Conservation (phyloP, 2,329 filamentous ascomycete species). For the Chaetomiaceae sp. region DNA sequence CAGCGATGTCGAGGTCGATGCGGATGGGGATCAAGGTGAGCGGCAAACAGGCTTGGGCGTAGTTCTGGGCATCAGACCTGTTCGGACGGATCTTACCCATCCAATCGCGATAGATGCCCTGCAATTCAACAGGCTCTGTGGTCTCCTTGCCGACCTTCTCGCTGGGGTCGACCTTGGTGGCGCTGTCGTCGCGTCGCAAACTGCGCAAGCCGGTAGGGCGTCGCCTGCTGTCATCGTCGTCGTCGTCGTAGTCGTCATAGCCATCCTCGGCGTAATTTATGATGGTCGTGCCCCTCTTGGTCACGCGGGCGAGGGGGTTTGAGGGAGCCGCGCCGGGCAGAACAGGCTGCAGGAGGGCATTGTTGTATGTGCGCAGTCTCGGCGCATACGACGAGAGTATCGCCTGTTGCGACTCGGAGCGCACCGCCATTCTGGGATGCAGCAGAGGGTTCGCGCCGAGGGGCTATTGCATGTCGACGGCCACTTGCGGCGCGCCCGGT, state of each 20-base stretch:
- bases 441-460: background rate
- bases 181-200: conserved; percentile 69
- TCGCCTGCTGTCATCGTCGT: conserved; percentile 71
- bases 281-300: conserved; percentile 91
- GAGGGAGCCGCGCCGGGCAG: conserved; percentile 65
- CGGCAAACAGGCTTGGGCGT: conserved; percentile 69
- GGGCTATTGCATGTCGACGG: conserved; percentile 23
- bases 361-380: conserved; percentile 83
- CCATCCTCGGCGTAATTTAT: conserved; percentile 98
- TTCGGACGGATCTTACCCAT: conserved; percentile 67
- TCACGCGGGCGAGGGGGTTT: conserved; percentile 72
- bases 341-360: conserved; percentile 83
- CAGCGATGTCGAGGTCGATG: conserved; percentile 87
- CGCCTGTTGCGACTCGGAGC: conserved; percentile 62
- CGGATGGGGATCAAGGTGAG: conserved; percentile 91
- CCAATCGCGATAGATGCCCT: conserved; percentile 94
- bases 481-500: background rate
- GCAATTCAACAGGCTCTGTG: conserved; percentile 70
- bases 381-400: conserved; percentile 91
- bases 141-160: conserved; percentile 85
- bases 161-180: conserved; percentile 58
- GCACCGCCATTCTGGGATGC: conserved; percentile 42
- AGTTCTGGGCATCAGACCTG: conserved; percentile 57
- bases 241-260: conserved; percentile 72
- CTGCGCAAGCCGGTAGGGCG: conserved; percentile 81